These are phyloP conservation scores for Aureobasidium pullulans DNA, from an alignment of 2,329 filamentous ascomycete genomes.

Conservation along the genomic window DNA sequence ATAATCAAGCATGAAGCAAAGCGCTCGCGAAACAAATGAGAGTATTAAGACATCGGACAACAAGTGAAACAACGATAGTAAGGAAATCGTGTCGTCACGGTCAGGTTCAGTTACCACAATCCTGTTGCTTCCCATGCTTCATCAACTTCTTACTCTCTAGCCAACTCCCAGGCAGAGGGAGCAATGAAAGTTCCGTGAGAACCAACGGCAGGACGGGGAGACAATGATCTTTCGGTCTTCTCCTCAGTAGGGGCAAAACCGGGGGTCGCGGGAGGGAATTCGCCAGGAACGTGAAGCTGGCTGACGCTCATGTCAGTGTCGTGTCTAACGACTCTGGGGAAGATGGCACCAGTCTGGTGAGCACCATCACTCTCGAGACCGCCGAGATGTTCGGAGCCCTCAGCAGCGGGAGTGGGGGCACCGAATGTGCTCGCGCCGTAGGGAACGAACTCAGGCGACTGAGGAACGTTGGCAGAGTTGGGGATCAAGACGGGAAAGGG, in stretches of 20 bases:
- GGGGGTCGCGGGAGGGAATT: constrained; percentile 34
- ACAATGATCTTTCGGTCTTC: background rate
- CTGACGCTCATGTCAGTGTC: constrained; percentile 48
- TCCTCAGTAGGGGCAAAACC: background rate
- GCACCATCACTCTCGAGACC: constrained; percentile 28
- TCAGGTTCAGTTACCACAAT: background rate
- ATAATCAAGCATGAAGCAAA: background rate
- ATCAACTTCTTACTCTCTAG: constrained; percentile 1
- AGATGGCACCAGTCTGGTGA: constrained; percentile 35
- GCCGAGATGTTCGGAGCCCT: constrained; percentile 17
- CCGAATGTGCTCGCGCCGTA: background rate
- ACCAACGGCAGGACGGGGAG: background rate
- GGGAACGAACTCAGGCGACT: background rate
- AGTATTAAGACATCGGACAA: background rate
- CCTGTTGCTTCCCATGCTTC: background rate
- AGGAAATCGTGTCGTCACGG: background rate
- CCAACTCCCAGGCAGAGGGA: constrained; percentile 6
- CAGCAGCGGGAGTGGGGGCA: background rate
- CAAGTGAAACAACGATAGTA: background rate
- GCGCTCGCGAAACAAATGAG: background rate
- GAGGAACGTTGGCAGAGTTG: background rate
- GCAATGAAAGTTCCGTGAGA: background rate
- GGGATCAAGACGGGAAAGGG: constrained; percentile 2
- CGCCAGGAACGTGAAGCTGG: constrained; percentile 62
- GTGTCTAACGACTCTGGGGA: constrained; percentile 41